phyloP scores from a whole-genome alignment of 768 basidiomycete species.

The Mycena rebaudengoi region DNA sequence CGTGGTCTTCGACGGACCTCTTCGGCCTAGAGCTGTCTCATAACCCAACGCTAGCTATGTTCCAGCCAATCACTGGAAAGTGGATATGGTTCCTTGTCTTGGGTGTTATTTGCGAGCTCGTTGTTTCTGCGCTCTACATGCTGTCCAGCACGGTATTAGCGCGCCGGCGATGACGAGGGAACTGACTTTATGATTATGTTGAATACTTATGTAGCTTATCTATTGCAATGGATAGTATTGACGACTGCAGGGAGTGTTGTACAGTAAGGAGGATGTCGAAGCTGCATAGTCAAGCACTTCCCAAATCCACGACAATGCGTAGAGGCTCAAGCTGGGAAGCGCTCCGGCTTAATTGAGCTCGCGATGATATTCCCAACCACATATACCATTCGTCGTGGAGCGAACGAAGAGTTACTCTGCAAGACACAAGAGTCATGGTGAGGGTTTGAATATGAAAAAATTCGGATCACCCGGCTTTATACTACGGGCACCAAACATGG shows the following conservation, averaged over 20 bases:
- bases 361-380: constrained; percentile 50
- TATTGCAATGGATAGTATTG: constrained; percentile 13
- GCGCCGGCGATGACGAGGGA: constrained; percentile 7
- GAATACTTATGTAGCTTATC: constrained; percentile 23
- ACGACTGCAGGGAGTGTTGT: not conserved
- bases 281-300: constrained; percentile 80
- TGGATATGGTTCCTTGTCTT: constrained; percentile 69
- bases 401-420: constrained; percentile 64
- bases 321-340: constrained; percentile 49
- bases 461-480: not conserved
- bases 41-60: constrained; percentile 56
- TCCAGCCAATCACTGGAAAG: constrained; percentile 64
- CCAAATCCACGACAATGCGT: constrained; percentile 53
- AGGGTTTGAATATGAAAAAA: constrained; percentile 40
- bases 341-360: constrained; percentile 89
- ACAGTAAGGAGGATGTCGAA: constrained; percentile 56
- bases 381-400: constrained; percentile 62
- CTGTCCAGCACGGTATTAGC: constrained; percentile 50
- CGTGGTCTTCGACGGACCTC: constrained; percentile 62
- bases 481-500: not conserved
- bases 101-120: constrained; percentile 68
- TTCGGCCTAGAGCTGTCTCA: constrained; percentile 47
- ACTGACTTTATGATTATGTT: constrained; percentile 21
- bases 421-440: constrained; percentile 43
- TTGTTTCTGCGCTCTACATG: constrained; percentile 57